Percentiles rank a stretch among this genome's conserved stretches.
Conservation (phyloP, 202 grass and related monocot genomes). For the Zoysia matrella region DNA sequence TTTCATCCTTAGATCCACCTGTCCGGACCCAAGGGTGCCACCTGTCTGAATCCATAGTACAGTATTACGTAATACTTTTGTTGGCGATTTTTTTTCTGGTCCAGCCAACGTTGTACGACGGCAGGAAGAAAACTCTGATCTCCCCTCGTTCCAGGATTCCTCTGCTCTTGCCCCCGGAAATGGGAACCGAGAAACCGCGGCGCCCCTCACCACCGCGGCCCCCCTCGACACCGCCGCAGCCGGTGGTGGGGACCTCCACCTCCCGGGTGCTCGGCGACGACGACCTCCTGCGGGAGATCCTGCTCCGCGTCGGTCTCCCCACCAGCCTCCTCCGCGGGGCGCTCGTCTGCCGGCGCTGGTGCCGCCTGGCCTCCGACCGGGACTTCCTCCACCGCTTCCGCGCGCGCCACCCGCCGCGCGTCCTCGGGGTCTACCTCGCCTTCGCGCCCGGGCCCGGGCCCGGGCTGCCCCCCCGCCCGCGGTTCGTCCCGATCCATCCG, state of each 20-base stretch:
- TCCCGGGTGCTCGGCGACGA: too few species aligned
- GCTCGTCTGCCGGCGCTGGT: background rate
- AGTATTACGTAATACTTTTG: background rate
- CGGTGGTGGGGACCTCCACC: too few species aligned
- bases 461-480: background rate
- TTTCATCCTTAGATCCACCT: too few species aligned
- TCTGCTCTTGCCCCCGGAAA: background rate
- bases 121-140: background rate
- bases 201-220: background rate
- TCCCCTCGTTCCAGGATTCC: background rate
- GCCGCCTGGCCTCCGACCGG: slow-evolving; percentile 2
- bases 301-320: too few species aligned
- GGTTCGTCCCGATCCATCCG: slow-evolving; percentile 24
- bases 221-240: background rate
- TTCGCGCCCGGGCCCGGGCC: background rate
- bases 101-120: background rate
- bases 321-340: background rate
- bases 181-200: background rate
- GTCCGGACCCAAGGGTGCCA: background rate
- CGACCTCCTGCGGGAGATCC: too few species aligned
- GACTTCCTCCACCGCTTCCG: slow-evolving; percentile 1
- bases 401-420: slow-evolving; percentile 3
- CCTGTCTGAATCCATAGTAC: background rate
- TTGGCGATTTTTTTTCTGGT: background rate
- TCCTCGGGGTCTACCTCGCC: slow-evolving; percentile 27